Base-by-base conservation (phyloP, 257 asterid species). In the Cordia subcordata region DNA sequence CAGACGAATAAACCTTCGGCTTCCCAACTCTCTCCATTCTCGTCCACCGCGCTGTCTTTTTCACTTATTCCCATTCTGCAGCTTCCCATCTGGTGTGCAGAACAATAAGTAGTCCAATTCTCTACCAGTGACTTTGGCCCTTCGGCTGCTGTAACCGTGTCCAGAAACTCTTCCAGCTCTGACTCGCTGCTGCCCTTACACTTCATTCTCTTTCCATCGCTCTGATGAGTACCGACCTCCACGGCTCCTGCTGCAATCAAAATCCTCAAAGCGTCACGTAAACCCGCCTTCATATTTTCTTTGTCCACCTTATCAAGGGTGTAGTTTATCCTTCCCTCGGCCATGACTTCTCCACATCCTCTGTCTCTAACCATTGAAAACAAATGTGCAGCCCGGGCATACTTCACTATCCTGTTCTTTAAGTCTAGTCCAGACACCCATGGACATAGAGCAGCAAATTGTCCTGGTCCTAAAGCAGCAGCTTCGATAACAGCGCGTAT, bases 51-150 rank as follows among this genome's bases (percentile, higher is more conserved):
- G 0, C 96, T 83, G 0, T 68, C 92, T 13, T 61, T 68, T 27
- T 81, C 77, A 16, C 14, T 67, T 32, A 10, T 57, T 42, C 90
- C 98, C 95, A 91, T 91, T 62, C 88, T 77, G 49, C 95, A 92
- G 55, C 98, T 88, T 23, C 98, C 96, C 88, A 92, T 88, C 61
- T 92, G 98, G 69, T 92, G 98, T 1, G 98, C 96, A 1, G 95
- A 85, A 37, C 72, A 45, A 53, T 88, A 92, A 0, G 81, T 85
- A 0, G 84, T 76, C 82, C 92, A 91, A 0, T 81, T 60, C 79
- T 77, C 60, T 6, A 62, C 86, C 45, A 77, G 0, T 1, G 92
- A 68, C 16, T 71, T 82, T 0, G 94, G 90, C 55, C 98, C 96
- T 13, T 81, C 80, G 0, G 75, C 37, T 5, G 85, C 91, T 1